These are phyloP conservation scores for Kentomonas sorsogonicus DNA, from an alignment of 208 protist genomes.

Conservation along the genomic window DNA sequence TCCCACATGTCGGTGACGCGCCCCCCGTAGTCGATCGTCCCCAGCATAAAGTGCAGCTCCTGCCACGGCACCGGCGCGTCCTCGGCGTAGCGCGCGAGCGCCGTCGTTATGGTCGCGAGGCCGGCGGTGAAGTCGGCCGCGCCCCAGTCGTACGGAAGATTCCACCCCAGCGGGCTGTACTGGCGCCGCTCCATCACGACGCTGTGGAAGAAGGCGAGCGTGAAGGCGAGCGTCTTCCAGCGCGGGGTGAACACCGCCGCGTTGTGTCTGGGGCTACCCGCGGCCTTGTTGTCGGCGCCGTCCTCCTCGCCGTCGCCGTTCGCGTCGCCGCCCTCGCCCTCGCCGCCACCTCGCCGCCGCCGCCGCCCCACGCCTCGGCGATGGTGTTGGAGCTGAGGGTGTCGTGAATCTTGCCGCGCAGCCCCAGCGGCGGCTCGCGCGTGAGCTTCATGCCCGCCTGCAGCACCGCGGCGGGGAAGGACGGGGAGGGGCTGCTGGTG, in stretches of 20 bases:
- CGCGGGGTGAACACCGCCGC: slow-evolving; percentile 16
- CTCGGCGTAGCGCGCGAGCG: slow-evolving; percentile 34
- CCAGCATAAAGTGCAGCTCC: slow-evolving; percentile 88
- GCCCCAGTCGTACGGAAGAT: slow-evolving; percentile 94
- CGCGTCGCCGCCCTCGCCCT: slow-evolving; percentile 15
- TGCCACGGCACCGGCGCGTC: slow-evolving; percentile 50
- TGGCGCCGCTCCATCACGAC: slow-evolving; percentile 90
- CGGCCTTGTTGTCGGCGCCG: neutral
- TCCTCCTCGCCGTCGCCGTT: neutral
- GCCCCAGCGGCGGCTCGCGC: slow-evolving; percentile 93
- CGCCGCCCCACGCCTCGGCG: slow-evolving; percentile 55
- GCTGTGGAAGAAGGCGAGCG: slow-evolving; percentile 90
- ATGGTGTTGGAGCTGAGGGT: slow-evolving; percentile 52
- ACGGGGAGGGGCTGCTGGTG: slow-evolving; percentile 88
- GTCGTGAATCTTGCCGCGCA: slow-evolving; percentile 89
- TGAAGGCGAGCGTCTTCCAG: slow-evolving; percentile 90
- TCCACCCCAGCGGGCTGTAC: slow-evolving; percentile 93
- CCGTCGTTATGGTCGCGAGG: slow-evolving; percentile 63
- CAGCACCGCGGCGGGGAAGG: slow-evolving; percentile 92
- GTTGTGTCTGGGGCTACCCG: neutral
- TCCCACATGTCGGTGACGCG: slow-evolving; percentile 92
- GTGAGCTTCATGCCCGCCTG: slow-evolving; percentile 94
- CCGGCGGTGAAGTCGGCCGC: slow-evolving; percentile 84
- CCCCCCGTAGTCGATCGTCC: slow-evolving; percentile 93
- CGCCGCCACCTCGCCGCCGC: no score